Base-by-base conservation (phyloP, 371 early-diverging fungal species). In the Lichtheimia ramosa region DNA sequence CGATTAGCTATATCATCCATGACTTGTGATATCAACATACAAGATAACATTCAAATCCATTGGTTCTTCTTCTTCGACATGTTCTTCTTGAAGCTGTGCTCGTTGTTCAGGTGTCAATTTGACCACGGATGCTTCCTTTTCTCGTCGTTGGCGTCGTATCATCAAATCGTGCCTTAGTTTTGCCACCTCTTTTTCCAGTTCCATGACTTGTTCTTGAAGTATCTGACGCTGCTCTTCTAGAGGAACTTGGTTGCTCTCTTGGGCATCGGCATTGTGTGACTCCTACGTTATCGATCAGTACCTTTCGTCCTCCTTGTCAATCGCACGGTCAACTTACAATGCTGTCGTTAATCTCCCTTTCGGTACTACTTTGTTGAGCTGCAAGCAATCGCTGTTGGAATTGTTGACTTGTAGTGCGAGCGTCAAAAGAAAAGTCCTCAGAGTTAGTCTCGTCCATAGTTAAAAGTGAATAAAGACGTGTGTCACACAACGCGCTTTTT, bases 91-190 rank as follows among this genome's bases (percentile, higher is more conserved):
- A 20, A 43, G 54, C 5, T 51, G 49, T 20, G 77, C 74, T 58
- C 77, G 68, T 57, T 71, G 68, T 18, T 71, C 74, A 16, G 77
- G 74, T 41, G 77, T 70, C 69, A 77, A 43, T 14, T 74, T 74
- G 8, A 65, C 50, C 2, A 77, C 12, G 2, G 46, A 39, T 0
- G 74, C 66, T 59, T 77, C 72, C n/a, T 53, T 16, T 0, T 51
- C 41, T 39, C 77, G 48, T 48, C 56, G 54, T 25, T 43, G 58
- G 59, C 46, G 59, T 21, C 63, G 43, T 7, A n/a, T 15, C 14
- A 8, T 48, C 34, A 77, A 23, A 46, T 68, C 52, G 3, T 63
- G 12, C 48, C 68, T 53, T 23, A 67, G 51, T 4, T 48, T 41
- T 0, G 21, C 40, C 1, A 71, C 71, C 28, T 70, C 42, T 3